phyloP scores from a whole-genome alignment of 2,329 filamentous ascomycete genomes.

The Calonectria leucothoes region DNA sequence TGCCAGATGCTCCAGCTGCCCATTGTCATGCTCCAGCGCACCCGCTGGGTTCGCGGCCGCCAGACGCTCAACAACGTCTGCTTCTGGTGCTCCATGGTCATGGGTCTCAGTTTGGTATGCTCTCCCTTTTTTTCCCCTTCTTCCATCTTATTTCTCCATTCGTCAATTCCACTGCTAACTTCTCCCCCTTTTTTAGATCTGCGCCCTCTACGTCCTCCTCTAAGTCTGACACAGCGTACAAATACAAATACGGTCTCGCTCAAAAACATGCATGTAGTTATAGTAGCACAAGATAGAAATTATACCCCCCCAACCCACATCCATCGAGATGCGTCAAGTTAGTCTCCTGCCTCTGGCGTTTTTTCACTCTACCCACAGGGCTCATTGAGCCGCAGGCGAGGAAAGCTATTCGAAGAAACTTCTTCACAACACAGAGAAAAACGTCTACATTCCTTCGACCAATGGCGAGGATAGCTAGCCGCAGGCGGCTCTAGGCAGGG shows the following conservation, averaged over 20 bases:
- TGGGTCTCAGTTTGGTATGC: slow-evolving; percentile 83
- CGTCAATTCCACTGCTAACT: neutral
- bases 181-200: slow-evolving; percentile 58
- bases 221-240: slow-evolving; percentile 36
- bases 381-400: too few species aligned
- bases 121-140: neutral
- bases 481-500: neutral
- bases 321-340: neutral
- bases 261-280: neutral
- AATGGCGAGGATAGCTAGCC: neutral
- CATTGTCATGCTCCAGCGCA: slow-evolving; percentile 91
- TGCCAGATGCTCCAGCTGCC: slow-evolving; percentile 98
- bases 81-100: slow-evolving; percentile 93
- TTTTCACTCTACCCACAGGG: too few species aligned
- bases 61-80: slow-evolving; percentile 88
- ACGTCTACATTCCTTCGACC: neutral
- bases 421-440: neutral
- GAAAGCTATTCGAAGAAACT: too few species aligned
- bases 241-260: neutral
- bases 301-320: neutral
- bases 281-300: slow-evolving; percentile 4
- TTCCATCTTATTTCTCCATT: neutral
- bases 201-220: slow-evolving; percentile 64
- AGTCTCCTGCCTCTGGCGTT: neutral
- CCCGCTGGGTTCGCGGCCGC: slow-evolving; percentile 77